phyloP scores from a whole-genome alignment of 2,329 filamentous ascomycete species.

The Monosporascus cannonballus region DNA sequence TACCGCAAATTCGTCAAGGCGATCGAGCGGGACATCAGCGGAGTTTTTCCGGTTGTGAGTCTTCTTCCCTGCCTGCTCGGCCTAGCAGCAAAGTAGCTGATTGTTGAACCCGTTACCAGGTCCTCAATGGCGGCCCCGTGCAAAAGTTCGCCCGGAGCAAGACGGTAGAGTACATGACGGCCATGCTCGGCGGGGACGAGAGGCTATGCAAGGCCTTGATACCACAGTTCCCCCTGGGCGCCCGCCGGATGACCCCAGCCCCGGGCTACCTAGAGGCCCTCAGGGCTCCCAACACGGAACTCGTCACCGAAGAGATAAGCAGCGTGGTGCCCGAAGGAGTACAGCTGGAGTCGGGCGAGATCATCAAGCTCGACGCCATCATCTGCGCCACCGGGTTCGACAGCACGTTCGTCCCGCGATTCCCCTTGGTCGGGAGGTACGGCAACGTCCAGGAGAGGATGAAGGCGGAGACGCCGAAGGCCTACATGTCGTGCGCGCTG shows the following conservation, averaged over 20 bases:
- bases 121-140: constrained; percentile 33
- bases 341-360: constrained; percentile 38
- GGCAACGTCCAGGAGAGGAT: constrained; percentile 47
- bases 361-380: constrained; percentile 48
- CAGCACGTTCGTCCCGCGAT: constrained; percentile 45
- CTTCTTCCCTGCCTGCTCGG: background rate
- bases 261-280: constrained; percentile 43
- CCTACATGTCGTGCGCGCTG: constrained; percentile 50
- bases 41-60: constrained; percentile 36
- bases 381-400: constrained; percentile 55
- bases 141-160: constrained; percentile 36
- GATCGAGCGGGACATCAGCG: constrained; percentile 39
- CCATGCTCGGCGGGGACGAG: constrained; percentile 40
- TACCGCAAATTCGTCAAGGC: constrained; percentile 41
- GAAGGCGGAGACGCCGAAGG: constrained; percentile 35
- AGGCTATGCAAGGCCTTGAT: constrained; percentile 45
- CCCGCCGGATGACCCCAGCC: constrained; percentile 43
- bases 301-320: constrained; percentile 40
- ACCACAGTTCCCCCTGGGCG: constrained; percentile 42
- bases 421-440: constrained; percentile 41
- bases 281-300: constrained; percentile 39
- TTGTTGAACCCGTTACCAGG: constrained; percentile 13
- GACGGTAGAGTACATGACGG: constrained; percentile 40
- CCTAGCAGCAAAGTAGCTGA: constrained; percentile 4
- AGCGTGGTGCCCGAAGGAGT: constrained; percentile 42